phyloP scores from a whole-genome alignment of 768 basidiomycete genomes.

The Suillus brevipes region DNA sequence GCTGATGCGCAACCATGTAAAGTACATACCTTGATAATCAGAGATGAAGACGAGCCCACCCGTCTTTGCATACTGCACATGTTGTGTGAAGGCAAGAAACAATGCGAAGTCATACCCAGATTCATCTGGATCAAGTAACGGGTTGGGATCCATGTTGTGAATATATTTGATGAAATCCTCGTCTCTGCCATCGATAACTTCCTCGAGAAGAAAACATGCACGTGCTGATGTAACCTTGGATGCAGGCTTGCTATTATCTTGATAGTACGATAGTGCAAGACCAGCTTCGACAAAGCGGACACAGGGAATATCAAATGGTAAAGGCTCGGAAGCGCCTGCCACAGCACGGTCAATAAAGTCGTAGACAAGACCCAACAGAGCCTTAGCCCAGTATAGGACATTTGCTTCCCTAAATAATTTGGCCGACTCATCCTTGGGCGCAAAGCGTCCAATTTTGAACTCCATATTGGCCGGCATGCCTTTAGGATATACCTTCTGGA shows the following conservation, averaged over 20 bases:
- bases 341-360: constrained; percentile 8
- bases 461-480: no score
- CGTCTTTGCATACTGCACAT: constrained; percentile 23
- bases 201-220: no score
- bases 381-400: constrained; percentile 15
- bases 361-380: constrained; percentile 10
- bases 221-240: no score
- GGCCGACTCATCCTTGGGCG: no score
- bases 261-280: background rate
- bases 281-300: constrained; percentile 15
- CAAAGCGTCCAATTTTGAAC: no score
- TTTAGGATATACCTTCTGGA: no score
- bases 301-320: constrained; percentile 11
- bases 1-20: no score
- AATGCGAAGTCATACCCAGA: no score
- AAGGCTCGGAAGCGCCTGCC: background rate
- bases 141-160: no score
- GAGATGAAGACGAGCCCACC: constrained; percentile 25
- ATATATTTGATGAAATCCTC: no score
- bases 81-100: constrained; percentile 27
- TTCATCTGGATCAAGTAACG: no score
- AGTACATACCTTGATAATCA: constrained; percentile 23
- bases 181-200: no score
- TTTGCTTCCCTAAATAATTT: constrained; percentile 8
- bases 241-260: background rate